Base-by-base conservation (phyloP, 768 basidiomycete species). In the Calocybe cyanea region DNA sequence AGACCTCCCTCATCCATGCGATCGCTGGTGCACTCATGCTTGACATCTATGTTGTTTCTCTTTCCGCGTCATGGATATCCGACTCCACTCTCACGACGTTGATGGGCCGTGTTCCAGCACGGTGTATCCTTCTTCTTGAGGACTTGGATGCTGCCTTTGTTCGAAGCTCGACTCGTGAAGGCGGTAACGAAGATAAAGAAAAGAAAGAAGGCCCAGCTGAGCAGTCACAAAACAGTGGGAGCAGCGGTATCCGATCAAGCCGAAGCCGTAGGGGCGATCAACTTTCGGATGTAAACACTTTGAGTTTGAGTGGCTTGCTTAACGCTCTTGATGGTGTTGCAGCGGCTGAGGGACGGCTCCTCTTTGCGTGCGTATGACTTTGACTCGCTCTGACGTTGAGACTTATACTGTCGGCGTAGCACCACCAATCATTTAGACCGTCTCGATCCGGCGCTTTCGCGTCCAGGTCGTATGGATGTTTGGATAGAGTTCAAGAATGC, bases 351-450 rank as follows among this genome's bases (percentile, higher is more conserved):
- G 92, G 91, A 6, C 77, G 92, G 7, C 75, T 95, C 17, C 72
- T 95, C 25, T 93, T 94, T 54, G 92, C 91, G 87, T 91, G 58
- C 68, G 88, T 78, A n/a, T 30, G 67, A 68, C 73, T 51, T 57
- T 71, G 63, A 9, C n/a, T 37, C 30, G 7, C 44, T 1, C 6
- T 15, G n/a, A 25, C 10, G 10, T 33, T 23, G 35, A 17, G 45
- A 8, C 35, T 54, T 23, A 48, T 17, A 10, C 37, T 17, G 13
- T 24, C 31, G 2, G 8, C 14, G 11, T 34, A 90, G 88, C 0
- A 92, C 89, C 14, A 92, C 89, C 9, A 94, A 94, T 63, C 92
- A 94, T 58, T 71, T 92, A n/a, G 89, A 93, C 56, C 80, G 85
- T 25, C 77, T 95, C 1, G 92, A 95, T 55, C 88, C 91, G 3